Conservation (phyloP, 805 yeast genomes). For the Ogataea chonburiensis region DNA sequence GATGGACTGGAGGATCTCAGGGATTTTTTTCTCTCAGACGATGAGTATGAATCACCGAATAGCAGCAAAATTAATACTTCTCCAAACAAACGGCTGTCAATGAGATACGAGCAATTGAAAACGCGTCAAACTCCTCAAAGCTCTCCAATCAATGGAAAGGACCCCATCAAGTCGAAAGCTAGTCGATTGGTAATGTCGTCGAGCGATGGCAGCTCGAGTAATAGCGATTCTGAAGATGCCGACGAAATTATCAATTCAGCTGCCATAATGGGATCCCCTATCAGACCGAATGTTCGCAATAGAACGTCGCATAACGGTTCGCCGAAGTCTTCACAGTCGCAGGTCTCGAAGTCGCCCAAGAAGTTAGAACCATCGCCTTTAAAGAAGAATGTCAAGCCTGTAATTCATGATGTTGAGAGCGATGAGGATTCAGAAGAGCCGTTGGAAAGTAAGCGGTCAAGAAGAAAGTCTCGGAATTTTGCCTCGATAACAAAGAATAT, state of each 20-base stretch:
- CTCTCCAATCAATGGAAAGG: conserved; percentile 1
- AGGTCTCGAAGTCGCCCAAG: conserved; percentile 6
- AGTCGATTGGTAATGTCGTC: conserved; percentile 5
- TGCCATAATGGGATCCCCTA: conserved; percentile 32
- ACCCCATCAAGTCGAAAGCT: conserved; percentile 1
- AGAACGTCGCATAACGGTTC: conserved; percentile 22
- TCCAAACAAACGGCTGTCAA: conserved; percentile 20
- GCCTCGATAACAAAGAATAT: conserved; percentile 30
- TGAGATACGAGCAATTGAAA: conserved; percentile 17
- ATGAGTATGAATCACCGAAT: conserved; percentile 38
- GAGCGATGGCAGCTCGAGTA: conserved; percentile 7
- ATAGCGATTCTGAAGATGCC: conserved; percentile 26
- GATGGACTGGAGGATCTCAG: conserved; percentile 68
- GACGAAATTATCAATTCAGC: conserved; percentile 33
- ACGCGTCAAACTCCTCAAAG: conserved; percentile 5
- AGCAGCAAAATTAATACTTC: conserved; percentile 14
- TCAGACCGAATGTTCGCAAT: conserved; percentile 20
- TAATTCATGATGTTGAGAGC: not conserved
- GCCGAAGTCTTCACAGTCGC: conserved; percentile 14
- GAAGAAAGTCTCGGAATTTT: conserved; percentile 6
- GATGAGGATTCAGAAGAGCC: conserved; percentile 8
- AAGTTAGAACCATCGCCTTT: conserved; percentile 25
- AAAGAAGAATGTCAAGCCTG: conserved; percentile 9
- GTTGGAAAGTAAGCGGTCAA: conserved; percentile 1
- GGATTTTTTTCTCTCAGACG: conserved; percentile 57